Evolutionary conservation across 2,329 filamentous ascomycete genomes (phyloP), one percentile per base, ranked within the genome.

Genomic region (Apiospora pterosperma): DNA sequence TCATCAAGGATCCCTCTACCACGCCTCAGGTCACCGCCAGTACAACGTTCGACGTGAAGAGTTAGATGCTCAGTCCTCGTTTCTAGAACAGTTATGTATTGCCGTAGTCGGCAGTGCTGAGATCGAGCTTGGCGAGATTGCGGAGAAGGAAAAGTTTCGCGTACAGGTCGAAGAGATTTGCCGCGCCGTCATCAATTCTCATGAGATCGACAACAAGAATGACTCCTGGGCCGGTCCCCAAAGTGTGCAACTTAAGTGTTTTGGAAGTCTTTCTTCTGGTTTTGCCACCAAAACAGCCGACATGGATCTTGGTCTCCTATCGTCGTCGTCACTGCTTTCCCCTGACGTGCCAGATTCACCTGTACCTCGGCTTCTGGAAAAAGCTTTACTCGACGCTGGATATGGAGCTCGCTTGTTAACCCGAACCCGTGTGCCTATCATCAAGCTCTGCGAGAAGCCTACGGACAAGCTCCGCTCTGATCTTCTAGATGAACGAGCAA

Each of bases 271-370:
- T 59, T 86, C 87, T 23, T 94, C 93, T 14, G 93, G 93, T 0
- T 97, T 97, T 77, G 94, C 92, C 4, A 93, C 92, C 12, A 91
- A 91, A 71, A 88, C 88, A n/a, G 95, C 93, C 1, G 93, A 97
- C 72, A 93, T 97, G 90, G 94, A 97, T 76, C 85, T 97, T 36
- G 91, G 90, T 10, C 84, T 97, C 38, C 80, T 96, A 5, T 90
- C 91, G 1, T 86, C 86, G 4, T 77, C 83, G 60, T 90, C 90
- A 1, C 73, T 76, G 23, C 78, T 84, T 55, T 80, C 84, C 62
- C 82, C 84, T 3, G 83, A 87, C 66, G 80, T 81, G 16, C 74
- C 82, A 19, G 83, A 84, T 36, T 89, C 87, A 5, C 81, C 84
- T 1, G 88, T 96, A 63, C 92, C 92, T 1, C 85, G 92, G 28